phyloP scores from a whole-genome alignment of 2,329 filamentous ascomycete genomes.

The Trichoderma guizhouense region DNA sequence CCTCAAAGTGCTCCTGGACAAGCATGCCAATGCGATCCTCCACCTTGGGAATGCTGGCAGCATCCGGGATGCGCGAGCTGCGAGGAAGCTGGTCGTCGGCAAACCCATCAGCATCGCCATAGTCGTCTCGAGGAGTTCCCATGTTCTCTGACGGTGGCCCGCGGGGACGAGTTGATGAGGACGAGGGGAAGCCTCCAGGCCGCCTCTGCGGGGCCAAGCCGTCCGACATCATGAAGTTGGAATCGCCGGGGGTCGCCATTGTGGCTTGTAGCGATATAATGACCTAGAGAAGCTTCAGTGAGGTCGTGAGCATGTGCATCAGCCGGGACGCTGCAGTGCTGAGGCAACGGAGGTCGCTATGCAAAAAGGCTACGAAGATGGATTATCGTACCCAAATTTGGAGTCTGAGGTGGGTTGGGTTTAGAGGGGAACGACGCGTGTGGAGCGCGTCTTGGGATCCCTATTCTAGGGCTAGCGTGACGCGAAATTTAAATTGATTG shows the following conservation, averaged over 20 bases:
- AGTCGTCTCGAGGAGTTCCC: constrained; percentile 59
- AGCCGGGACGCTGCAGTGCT: background rate
- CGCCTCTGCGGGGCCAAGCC: constrained; percentile 42
- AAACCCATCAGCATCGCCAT: constrained; percentile 58
- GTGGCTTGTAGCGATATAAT: constrained; percentile 9
- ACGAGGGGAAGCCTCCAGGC: constrained; percentile 44
- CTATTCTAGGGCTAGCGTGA: constrained; percentile 20
- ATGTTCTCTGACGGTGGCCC: constrained; percentile 62
- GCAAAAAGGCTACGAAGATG: background rate
- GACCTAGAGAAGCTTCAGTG: background rate
- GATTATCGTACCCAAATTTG: constrained; percentile 3
- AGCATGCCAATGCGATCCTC: constrained; percentile 73
- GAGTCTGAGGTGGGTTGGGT: background rate
- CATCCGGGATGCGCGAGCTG: constrained; percentile 46
- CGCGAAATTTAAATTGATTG: constrained; percentile 41
- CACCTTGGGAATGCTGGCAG: constrained; percentile 61
- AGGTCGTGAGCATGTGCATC: background rate
- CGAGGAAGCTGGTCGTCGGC: constrained; percentile 61
- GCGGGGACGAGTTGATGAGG: constrained; percentile 51
- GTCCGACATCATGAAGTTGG: constrained; percentile 57
- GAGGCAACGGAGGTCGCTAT: background rate
- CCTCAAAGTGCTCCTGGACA: constrained; percentile 73
- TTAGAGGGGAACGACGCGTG: constrained; percentile 23
- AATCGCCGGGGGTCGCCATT: constrained; percentile 55
- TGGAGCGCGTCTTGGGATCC: constrained; percentile 32